Conservation (phyloP, 495 filamentous ascomycete genomes). For the Penicillium samsonianum region DNA sequence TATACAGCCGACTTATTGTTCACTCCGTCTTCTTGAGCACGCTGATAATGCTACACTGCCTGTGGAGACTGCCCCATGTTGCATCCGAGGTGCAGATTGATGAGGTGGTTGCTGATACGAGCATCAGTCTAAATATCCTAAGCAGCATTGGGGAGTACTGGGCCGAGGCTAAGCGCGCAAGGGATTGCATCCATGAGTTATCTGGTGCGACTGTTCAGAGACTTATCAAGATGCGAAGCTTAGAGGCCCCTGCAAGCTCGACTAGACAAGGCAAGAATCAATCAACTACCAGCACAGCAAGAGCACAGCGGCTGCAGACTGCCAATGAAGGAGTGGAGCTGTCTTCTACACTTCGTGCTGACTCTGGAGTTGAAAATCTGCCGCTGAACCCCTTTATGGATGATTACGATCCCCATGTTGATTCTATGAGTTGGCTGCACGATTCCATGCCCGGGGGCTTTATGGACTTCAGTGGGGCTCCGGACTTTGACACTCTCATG, state of each 20-base stretch:
- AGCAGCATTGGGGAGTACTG: conserved; percentile 52
- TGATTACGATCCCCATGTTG: conserved; percentile 12
- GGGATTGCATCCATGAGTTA: conserved; percentile 47
- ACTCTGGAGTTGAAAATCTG: background rate
- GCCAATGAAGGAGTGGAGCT: background rate
- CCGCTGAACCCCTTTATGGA: conserved; percentile 15
- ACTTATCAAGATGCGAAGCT: conserved; percentile 32
- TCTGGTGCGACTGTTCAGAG: conserved; percentile 41
- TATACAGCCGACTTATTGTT: conserved; percentile 44
- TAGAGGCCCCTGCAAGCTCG: conserved; percentile 10
- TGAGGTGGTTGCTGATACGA: conserved; percentile 39
- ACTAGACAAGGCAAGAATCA: background rate
- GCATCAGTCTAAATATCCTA: conserved; percentile 42
- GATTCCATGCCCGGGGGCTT: conserved; percentile 33
- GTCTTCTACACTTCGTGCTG: background rate
- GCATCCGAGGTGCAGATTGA: conserved; percentile 39
- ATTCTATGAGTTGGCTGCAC: conserved; percentile 29
- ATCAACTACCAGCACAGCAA: background rate
- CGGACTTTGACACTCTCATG: conserved; percentile 42
- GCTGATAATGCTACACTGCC: conserved; percentile 44
- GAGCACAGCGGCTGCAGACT: background rate
- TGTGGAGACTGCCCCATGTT: conserved; percentile 41
- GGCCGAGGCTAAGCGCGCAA: conserved; percentile 43
- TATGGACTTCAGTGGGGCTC: conserved; percentile 31
- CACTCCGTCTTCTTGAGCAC: conserved; percentile 46